Conservation (phyloP, 345 rosid species). For the Balakata baccata region DNA sequence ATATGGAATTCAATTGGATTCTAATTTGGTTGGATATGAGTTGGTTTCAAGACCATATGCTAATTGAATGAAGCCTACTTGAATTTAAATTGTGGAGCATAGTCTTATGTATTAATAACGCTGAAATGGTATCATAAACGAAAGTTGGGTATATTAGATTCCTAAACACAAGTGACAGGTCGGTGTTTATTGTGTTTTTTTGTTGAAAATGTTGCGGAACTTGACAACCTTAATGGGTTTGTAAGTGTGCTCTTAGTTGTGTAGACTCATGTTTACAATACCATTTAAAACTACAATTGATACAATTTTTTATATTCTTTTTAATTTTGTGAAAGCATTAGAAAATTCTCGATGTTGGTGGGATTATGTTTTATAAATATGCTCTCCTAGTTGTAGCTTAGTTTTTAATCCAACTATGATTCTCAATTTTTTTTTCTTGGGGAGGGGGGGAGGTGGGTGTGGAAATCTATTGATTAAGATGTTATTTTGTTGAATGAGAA, state of each 20-base stretch:
- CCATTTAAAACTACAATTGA: not conserved
- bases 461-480: not conserved
- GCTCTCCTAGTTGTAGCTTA: not conserved
- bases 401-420: not conserved
- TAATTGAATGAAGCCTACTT: not conserved
- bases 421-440: not conserved
- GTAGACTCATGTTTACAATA: not conserved
- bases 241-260: not conserved
- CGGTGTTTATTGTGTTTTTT: not conserved
- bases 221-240: not conserved
- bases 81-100: not conserved
- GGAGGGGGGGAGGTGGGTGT: not conserved
- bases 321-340: not conserved
- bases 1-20: constrained; percentile 6
- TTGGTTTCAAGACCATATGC: not conserved
- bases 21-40: not conserved
- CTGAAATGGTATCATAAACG: too few relatives aligned
- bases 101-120: too few relatives aligned
- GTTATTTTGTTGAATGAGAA: not conserved
- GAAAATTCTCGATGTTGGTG: not conserved
- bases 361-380: not conserved
- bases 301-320: not conserved
- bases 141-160: not conserved
- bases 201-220: not conserved
- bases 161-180: not conserved